Evolutionary conservation across 139 green algal genomes (phyloP).

Genomic region (Chlorella sp.): DNA sequence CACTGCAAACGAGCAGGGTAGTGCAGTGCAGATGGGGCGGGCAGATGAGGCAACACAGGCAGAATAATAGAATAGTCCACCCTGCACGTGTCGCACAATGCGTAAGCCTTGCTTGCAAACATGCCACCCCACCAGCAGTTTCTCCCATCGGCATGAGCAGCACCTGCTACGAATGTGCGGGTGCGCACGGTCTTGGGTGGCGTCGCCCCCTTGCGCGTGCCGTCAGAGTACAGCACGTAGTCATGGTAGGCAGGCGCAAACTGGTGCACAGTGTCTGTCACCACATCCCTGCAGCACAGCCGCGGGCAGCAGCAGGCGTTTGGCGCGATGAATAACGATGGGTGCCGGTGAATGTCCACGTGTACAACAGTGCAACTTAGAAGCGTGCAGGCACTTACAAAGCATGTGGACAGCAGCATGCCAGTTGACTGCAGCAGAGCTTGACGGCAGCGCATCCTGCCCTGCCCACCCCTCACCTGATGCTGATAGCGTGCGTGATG

Average conservation of each 20-base stretch:
- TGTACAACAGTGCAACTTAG: neutral
- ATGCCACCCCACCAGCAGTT: neutral
- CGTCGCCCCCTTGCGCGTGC: slow-evolving; percentile 60
- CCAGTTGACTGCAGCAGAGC: neutral
- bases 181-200: slow-evolving; percentile 40
- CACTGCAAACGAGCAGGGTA: neutral
- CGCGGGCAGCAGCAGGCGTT: neutral
- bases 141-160: neutral
- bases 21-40: too few relatives aligned
- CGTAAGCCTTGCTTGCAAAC: neutral
- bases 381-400: neutral
- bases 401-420: neutral
- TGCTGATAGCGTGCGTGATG: slow-evolving; percentile 83
- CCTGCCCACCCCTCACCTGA: slow-evolving; percentile 39
- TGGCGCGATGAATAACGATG: neutral
- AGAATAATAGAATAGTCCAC: too few relatives aligned
- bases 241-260: slow-evolving; percentile 93
- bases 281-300: slow-evolving; percentile 72
- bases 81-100: neutral
- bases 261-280: slow-evolving; percentile 90
- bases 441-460: neutral
- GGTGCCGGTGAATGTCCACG: neutral
- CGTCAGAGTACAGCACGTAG: slow-evolving; percentile 93
- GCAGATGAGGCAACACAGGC: neutral
- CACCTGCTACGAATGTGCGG: slow-evolving; percentile 42